These are phyloP conservation scores for Wallacemonas rigidus DNA, from an alignment of 208 protist species.

Conservation along the genomic window DNA sequence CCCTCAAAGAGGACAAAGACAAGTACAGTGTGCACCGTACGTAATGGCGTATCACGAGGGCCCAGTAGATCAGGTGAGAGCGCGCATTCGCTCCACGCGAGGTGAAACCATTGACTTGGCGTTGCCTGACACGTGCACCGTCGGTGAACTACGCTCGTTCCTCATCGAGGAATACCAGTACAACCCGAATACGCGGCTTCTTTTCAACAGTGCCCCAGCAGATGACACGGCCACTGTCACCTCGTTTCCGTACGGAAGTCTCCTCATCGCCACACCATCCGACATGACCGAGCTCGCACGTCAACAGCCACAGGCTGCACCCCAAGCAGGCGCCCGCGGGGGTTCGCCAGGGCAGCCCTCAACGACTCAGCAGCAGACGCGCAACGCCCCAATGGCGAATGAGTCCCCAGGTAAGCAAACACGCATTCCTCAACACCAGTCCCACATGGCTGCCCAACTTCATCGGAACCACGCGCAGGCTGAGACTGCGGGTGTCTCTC, in stretches of 20 bases:
- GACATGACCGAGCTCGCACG: constrained; percentile 13
- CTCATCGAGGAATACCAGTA: constrained; percentile 78
- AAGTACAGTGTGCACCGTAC: background rate
- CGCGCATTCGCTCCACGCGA: constrained; percentile 56
- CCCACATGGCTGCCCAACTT: constrained; percentile 13
- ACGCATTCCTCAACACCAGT: constrained; percentile 17
- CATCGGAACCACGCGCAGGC: constrained; percentile 13
- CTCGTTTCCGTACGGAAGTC: constrained; percentile 67
- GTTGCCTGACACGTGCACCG: constrained; percentile 47
- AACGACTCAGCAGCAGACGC: background rate
- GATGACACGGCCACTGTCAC: constrained; percentile 35
- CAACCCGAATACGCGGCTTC: constrained; percentile 43
- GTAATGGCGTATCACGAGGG: constrained; percentile 44
- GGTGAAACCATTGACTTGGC: constrained; percentile 77
- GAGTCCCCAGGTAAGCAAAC: constrained; percentile 16
- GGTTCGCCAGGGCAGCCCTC: background rate
- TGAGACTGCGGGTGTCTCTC: background rate
- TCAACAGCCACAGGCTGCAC: background rate
- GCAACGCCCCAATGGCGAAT: background rate
- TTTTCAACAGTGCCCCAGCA: constrained; percentile 32
- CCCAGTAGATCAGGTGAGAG: constrained; percentile 36
- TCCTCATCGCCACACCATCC: constrained; percentile 53
- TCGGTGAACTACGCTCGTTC: constrained; percentile 60
- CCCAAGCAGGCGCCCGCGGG: background rate
- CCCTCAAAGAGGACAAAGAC: too few species aligned